Evolutionary conservation across 2,329 filamentous ascomycete species (phyloP).

Genomic region (Penicillium verrucosum): DNA sequence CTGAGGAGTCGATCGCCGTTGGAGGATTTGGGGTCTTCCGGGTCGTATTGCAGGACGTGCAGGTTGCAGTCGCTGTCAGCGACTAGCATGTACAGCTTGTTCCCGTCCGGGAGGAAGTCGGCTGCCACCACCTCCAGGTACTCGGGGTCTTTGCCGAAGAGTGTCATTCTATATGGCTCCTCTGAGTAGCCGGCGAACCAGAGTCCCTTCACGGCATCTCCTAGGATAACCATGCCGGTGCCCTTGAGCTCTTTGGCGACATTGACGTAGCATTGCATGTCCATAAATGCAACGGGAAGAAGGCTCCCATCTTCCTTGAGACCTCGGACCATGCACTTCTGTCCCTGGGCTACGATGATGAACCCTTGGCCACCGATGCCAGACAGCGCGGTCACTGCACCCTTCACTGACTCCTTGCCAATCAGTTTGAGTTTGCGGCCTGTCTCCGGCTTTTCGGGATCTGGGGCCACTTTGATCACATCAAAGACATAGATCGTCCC

Average conservation of each 20-base stretch:
- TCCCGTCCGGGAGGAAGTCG: slow-evolving; percentile 83
- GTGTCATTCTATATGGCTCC: slow-evolving; percentile 91
- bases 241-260: slow-evolving; percentile 78
- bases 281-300: slow-evolving; percentile 92
- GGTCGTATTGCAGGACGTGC: slow-evolving; percentile 89
- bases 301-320: slow-evolving; percentile 92
- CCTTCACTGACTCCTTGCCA: slow-evolving; percentile 86
- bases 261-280: slow-evolving; percentile 91
- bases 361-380: slow-evolving; percentile 84
- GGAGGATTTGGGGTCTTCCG: slow-evolving; percentile 90
- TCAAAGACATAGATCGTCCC: slow-evolving; percentile 89
- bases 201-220: slow-evolving; percentile 86
- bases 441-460: slow-evolving; percentile 80
- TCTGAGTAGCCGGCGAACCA: slow-evolving; percentile 97
- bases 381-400: slow-evolving; percentile 82
- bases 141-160: slow-evolving; percentile 83
- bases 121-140: slow-evolving; percentile 74
- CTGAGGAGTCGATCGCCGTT: slow-evolving; percentile 84
- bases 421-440: slow-evolving; percentile 81
- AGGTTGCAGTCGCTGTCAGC: slow-evolving; percentile 82
- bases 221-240: slow-evolving; percentile 81
- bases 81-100: slow-evolving; percentile 76
- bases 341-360: slow-evolving; percentile 85
- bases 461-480: slow-evolving; percentile 84
- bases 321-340: slow-evolving; percentile 95